Percentiles rank a stretch among this genome's conserved stretches.
phyloP scores from a whole-genome alignment of 805 yeast species.

The Starmerella riodocensis region DNA sequence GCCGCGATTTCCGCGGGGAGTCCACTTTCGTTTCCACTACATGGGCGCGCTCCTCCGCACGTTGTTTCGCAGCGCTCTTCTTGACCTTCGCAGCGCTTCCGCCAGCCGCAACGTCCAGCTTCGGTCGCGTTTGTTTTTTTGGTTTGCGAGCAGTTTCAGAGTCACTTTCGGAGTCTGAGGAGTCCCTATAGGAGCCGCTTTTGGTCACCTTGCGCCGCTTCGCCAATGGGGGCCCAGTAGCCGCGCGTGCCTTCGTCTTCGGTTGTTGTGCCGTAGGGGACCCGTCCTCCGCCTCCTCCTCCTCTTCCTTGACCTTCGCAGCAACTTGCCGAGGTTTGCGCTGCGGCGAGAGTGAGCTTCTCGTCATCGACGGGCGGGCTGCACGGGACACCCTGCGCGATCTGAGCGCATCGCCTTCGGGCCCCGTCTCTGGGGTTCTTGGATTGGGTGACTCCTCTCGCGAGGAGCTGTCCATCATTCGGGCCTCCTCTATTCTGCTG shows the following conservation, averaged over 20 bases:
- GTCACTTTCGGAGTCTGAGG: conserved; percentile 7
- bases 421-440: background rate
- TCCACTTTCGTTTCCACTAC: background rate
- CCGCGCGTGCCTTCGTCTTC: background rate
- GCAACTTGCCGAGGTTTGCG: background rate
- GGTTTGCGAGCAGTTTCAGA: background rate
- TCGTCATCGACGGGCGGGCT: conserved; percentile 11
- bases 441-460: background rate
- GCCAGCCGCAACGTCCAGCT: background rate
- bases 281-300: background rate
- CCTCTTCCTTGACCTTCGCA: background rate
- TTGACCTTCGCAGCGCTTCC: background rate
- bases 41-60: background rate
- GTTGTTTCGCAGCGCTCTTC: background rate
- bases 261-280: background rate
- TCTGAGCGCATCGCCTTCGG: background rate
- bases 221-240: no score
- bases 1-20: background rate
- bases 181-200: no score
- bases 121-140: background rate
- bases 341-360: conserved; percentile 6
- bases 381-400: conserved; percentile 5
- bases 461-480: no score
- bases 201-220: no score
- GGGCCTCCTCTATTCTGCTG: background rate